These are phyloP conservation scores for Penicillium canescens DNA, from an alignment of 495 filamentous ascomycete species.

Conservation along the genomic window DNA sequence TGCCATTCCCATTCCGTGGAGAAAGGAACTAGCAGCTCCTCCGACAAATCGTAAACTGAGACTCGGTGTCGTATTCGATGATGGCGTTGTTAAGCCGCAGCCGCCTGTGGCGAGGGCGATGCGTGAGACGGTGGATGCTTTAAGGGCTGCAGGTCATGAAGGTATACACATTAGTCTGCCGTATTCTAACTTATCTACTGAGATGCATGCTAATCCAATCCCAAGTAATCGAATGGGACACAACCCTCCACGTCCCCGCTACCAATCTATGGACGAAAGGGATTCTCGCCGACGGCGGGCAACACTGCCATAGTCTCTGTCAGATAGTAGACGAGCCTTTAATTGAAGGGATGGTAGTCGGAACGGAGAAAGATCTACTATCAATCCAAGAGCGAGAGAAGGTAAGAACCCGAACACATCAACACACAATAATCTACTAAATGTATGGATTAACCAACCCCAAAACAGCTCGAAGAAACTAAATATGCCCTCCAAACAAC, in stretches of 20 bases:
- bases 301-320: conserved; percentile 47
- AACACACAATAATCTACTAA: neutral
- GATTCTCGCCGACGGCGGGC: conserved; percentile 60
- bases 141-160: conserved; percentile 43
- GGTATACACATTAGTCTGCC: conserved; percentile 22
- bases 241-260: conserved; percentile 20
- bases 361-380: conserved; percentile 26
- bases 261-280: conserved; percentile 42
- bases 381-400: conserved; percentile 28
- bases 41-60: conserved; percentile 35
- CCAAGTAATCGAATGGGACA: conserved; percentile 44
- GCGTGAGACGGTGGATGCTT: conserved; percentile 33
- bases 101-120: conserved; percentile 50
- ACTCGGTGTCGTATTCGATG: conserved; percentile 51
- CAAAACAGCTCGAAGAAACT: conserved; percentile 21
- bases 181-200: neutral
- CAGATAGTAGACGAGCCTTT: conserved; percentile 54
- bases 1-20: conserved; percentile 45
- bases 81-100: conserved; percentile 52
- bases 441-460: neutral
- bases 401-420: conserved; percentile 8
- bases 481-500: conserved; percentile 26
- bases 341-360: conserved; percentile 47
- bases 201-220: neutral
- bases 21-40: conserved; percentile 24